phyloP scores from a whole-genome alignment of 202 grass and related monocot genomes.

The Zoysia matrella region DNA sequence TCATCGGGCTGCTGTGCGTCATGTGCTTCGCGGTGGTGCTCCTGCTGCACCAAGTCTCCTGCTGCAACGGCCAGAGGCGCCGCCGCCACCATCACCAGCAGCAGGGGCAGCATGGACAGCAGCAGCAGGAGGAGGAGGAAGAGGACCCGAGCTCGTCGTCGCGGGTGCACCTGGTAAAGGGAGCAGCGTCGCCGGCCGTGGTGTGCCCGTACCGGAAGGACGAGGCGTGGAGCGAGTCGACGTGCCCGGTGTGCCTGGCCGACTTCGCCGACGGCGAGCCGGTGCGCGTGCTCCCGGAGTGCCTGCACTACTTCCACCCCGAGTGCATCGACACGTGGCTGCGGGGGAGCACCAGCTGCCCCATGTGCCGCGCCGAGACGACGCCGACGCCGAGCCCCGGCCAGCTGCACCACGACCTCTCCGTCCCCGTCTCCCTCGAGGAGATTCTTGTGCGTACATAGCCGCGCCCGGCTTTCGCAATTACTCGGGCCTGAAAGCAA shows the following conservation, averaged over 20 bases:
- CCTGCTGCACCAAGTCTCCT: slow-evolving; percentile 28
- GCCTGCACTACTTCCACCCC: slow-evolving; percentile 71
- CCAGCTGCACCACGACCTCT: background rate
- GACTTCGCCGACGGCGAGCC: slow-evolving; percentile 65
- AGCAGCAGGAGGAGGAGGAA: background rate
- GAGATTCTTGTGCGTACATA: slow-evolving; percentile 36
- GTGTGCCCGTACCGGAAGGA: slow-evolving; percentile 45
- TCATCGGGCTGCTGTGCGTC: slow-evolving; percentile 43
- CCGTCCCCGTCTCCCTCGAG: slow-evolving; percentile 33
- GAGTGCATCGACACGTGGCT: slow-evolving; percentile 76
- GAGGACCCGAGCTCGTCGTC: slow-evolving; percentile 36
- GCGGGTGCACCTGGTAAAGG: slow-evolving; percentile 21
- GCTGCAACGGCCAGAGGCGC: slow-evolving; percentile 25
- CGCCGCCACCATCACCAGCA: background rate
- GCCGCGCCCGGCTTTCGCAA: no score
- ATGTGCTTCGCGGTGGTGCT: slow-evolving; percentile 34
- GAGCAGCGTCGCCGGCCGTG: slow-evolving; percentile 1
- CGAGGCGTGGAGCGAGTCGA: slow-evolving; percentile 48
- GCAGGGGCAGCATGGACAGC: background rate
- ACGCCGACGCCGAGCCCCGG: slow-evolving; percentile 42
- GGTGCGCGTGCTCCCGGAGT: slow-evolving; percentile 55
- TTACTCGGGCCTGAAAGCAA: no score
- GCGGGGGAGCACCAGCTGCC: slow-evolving; percentile 55
- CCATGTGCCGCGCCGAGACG: slow-evolving; percentile 57
- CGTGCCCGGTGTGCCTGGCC: slow-evolving; percentile 59